These are phyloP conservation scores for Kokia cookei DNA, from an alignment of 441 rosid species.

Conservation along the genomic window DNA sequence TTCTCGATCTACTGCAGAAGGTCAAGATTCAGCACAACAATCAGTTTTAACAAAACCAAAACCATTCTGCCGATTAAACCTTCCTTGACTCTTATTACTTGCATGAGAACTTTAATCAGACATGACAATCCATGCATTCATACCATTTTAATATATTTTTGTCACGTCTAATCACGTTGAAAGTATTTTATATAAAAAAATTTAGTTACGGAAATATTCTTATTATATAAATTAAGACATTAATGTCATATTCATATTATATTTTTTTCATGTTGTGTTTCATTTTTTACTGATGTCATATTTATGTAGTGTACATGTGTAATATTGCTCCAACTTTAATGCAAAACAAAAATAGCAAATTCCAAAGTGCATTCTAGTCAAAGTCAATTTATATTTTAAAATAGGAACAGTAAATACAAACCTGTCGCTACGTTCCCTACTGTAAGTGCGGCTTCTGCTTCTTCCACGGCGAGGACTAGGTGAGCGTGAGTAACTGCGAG, in stretches of 20 bases:
- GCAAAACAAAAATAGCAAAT: background rate
- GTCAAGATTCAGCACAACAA: background rate
- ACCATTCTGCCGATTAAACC: background rate
- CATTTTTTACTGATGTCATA: too few relatives aligned
- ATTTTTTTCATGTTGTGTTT: too few relatives aligned
- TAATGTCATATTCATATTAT: too few relatives aligned
- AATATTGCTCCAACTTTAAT: background rate
- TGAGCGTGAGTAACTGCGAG: constrained; percentile 50
- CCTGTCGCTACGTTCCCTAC: constrained; percentile 55
- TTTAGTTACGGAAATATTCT: too few relatives aligned
- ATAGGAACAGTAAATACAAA: constrained; percentile 9
- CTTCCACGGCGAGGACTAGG: constrained; percentile 58
- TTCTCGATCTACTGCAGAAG: constrained; percentile 43
- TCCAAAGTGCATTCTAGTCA: background rate
- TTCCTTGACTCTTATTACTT: background rate
- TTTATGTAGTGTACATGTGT: background rate
- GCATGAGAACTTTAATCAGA: background rate
- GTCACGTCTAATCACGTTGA: too few relatives aligned
- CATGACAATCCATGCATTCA: too few relatives aligned
- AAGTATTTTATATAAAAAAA: too few relatives aligned
- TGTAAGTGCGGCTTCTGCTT: constrained; percentile 67
- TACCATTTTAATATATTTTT: too few relatives aligned
- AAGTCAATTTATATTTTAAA: background rate
- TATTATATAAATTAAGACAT: too few relatives aligned
- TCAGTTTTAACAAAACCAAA: background rate